These are phyloP conservation scores for Phoenix roebelenii DNA, from an alignment of 176 grass and related monocot species.

Conservation along the genomic window DNA sequence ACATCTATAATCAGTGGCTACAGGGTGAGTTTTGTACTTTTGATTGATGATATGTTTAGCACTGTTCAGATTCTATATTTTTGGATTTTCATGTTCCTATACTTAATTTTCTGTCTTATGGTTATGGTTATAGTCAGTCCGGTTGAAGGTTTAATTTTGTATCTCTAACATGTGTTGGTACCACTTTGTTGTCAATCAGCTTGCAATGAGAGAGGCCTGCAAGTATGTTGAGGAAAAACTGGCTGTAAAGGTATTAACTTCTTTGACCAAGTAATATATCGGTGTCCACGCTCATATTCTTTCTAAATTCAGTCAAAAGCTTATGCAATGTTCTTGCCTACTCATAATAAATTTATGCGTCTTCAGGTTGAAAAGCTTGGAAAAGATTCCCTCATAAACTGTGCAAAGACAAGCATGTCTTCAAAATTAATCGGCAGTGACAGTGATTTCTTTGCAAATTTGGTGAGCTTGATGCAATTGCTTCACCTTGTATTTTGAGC, in stretches of 20 bases:
- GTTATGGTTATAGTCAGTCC: too few species aligned
- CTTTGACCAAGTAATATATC: background rate
- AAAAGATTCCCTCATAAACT: constrained; percentile 85
- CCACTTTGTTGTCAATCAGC: constrained; percentile 42
- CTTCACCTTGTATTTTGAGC: background rate
- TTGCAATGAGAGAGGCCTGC: constrained; percentile 95
- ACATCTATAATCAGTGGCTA: constrained; percentile 92
- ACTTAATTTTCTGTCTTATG: too few species aligned
- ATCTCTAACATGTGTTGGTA: constrained; percentile 2
- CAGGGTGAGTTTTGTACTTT: constrained; percentile 42
- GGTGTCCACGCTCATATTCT: too few species aligned
- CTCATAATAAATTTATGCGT: too few species aligned
- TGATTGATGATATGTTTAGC: background rate
- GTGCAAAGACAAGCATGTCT: constrained; percentile 98
- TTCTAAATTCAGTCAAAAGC: background rate
- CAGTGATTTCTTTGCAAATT: constrained; percentile 82
- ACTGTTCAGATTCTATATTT: too few species aligned
- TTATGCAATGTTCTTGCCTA: background rate
- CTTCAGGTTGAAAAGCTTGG: constrained; percentile 87
- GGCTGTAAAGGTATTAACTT: constrained; percentile 53
- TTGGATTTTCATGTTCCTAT: too few species aligned
- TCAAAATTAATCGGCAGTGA: constrained; percentile 78
- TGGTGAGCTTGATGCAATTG: constrained; percentile 40
- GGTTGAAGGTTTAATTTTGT: background rate
- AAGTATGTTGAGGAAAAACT: constrained; percentile 94